phyloP scores from a whole-genome alignment of 129 eudicot species.

The Tagetes patula region DNA sequence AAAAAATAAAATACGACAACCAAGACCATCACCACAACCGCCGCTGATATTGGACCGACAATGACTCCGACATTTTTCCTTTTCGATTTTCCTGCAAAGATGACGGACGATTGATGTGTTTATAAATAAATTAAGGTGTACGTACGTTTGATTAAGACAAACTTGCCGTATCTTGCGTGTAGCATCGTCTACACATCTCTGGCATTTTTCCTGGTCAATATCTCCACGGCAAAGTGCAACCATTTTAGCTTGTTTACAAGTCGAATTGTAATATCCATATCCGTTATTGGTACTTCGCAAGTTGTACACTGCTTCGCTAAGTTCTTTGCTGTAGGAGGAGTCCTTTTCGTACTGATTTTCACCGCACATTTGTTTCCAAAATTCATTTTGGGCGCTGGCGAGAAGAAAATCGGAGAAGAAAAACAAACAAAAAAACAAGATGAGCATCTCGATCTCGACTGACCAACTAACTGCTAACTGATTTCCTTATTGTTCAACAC shows the following conservation, averaged over 20 bases:
- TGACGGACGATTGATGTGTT: too few relatives aligned
- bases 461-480: too few relatives aligned
- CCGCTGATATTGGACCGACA: slow-evolving; percentile 24
- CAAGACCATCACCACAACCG: not conserved
- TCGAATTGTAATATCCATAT: not conserved
- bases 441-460: too few relatives aligned
- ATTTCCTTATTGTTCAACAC: too few relatives aligned
- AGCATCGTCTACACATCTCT: slow-evolving; percentile 32
- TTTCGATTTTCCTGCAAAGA: not conserved
- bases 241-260: not conserved
- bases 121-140: too few relatives aligned
- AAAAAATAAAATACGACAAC: not conserved
- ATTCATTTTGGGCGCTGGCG: not conserved
- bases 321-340: not conserved
- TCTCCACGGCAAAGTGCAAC: slow-evolving; percentile 22
- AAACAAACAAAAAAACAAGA: not conserved
- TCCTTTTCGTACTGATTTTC: not conserved
- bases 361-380: not conserved
- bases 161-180: not conserved
- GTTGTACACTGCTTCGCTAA: not conserved
- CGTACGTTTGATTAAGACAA: slow-evolving; percentile 20
- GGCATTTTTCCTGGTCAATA: slow-evolving; percentile 19
- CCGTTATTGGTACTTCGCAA: not conserved
- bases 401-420: not conserved
- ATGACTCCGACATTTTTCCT: not conserved